Percentiles rank a stretch among this genome's conserved stretches.
phyloP scores from a whole-genome alignment of 2,329 filamentous ascomycete genomes.

The Davidsoniella eucalypti region DNA sequence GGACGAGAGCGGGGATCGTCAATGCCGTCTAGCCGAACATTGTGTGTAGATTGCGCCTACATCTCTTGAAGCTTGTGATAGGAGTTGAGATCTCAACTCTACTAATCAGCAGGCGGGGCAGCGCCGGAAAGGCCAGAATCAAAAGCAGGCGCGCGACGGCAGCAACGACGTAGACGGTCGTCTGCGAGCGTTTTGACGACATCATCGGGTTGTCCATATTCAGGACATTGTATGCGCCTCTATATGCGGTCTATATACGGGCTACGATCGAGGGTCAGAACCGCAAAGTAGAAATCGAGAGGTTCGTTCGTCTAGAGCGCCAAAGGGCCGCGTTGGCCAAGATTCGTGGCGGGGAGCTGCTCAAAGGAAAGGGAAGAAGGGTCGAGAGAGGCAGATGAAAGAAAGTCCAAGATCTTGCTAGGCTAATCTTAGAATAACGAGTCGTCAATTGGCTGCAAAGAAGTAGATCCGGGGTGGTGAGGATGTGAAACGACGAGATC shows the following conservation, averaged over 20 bases:
- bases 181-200: conserved; percentile 11
- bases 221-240: conserved; percentile 10
- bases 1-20: conserved; percentile 3
- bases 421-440: no score
- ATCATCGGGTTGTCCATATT: conserved; percentile 9
- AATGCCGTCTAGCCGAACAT: neutral
- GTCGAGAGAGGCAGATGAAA: no score
- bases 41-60: conserved; percentile 35
- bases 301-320: neutral
- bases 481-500: no score
- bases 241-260: no score
- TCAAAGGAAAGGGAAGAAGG: no score
- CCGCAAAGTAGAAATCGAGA: no score
- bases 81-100: conserved; percentile 95
- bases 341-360: no score
- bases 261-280: no score
- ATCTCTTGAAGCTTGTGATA: conserved; percentile 92
- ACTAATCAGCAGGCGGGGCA: conserved; percentile 72
- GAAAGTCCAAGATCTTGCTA: no score
- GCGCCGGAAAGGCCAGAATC: conserved; percentile 62
- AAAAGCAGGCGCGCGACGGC: conserved; percentile 65
- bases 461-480: no score
- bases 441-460: neutral
- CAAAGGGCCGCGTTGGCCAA: no score
- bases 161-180: conserved; percentile 52